Evolutionary conservation across 1,284 basidiomycete genomes (phyloP).

Genomic region (Rugosomyces carneus): DNA sequence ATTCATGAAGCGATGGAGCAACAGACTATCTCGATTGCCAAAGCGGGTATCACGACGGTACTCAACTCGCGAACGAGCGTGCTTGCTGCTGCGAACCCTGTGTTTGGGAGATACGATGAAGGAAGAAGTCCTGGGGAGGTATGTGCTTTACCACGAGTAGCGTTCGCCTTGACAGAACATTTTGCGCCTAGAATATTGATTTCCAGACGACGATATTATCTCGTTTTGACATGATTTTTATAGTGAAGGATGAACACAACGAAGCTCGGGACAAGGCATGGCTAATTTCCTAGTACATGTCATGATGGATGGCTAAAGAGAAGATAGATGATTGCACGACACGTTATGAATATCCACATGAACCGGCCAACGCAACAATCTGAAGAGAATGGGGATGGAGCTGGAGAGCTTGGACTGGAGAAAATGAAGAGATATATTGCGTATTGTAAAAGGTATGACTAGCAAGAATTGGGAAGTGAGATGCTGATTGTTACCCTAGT

Average conservation of each 20-base stretch:
- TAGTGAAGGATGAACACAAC: conserved; percentile 98
- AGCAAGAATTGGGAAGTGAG: too few relatives aligned
- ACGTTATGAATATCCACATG: conserved; percentile 99
- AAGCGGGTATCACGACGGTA: conserved; percentile 98
- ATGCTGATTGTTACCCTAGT: conserved; percentile 38
- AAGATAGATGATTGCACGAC: conserved; percentile 84
- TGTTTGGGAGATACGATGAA: conserved; percentile 98
- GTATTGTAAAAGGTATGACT: conserved; percentile 91
- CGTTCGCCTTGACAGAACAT: conserved; percentile 1
- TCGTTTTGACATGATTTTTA: conserved; percentile 99
- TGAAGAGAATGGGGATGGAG: conserved; percentile 57
- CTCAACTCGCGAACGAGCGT: conserved; percentile 96
- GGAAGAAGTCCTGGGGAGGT: conserved; percentile 95
- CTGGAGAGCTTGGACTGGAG: conserved; percentile 95
- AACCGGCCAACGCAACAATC: conserved; percentile 68
- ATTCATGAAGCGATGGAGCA: conserved; percentile 99
- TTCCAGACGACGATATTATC: conserved; percentile 98
- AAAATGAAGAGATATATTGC: conserved; percentile 98
- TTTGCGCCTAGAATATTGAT: conserved; percentile 76
- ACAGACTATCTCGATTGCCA: conserved; percentile 99
- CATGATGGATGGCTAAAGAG: neutral
- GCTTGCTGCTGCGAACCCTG: conserved; percentile 96
- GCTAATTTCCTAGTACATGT: neutral
- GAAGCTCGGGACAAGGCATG: conserved; percentile 83
- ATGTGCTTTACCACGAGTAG: conserved; percentile 9